Base-by-base conservation (phyloP, 73 alveolate species). In the Chromera velia region DNA sequence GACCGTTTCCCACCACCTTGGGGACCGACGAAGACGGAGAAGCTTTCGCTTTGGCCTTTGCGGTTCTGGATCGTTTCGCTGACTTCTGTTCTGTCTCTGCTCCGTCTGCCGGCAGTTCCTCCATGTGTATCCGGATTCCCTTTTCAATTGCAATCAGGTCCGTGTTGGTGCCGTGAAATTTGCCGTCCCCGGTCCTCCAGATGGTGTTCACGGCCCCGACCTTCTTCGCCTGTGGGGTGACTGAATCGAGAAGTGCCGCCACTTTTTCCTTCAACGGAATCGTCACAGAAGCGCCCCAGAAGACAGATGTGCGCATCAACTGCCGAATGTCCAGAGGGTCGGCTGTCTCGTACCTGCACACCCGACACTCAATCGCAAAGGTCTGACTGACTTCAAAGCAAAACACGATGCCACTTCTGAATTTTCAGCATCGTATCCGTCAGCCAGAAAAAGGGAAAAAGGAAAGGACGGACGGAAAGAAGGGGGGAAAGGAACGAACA, bases 231-330 rank as follows among this genome's bases (percentile, higher is more conserved):
- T 74, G 77, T 45, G 13, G 33, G 63, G 82, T 13, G n/a, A 74
- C 6, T 13, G 22, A 9, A 33, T 74, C 75, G 19, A 74, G 75
- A 28, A 28, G 63, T 1, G 75, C 77, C 34, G 63, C 63, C 18
- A 74, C 63, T 0, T 33, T 32, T 28, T 76, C 76, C 34, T 82
- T 82, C 22, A 75, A 32, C 24, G 89, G 89, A 28, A 82, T 82
- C 9, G 89, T 82, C n/a, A 82, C 76, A 10, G 76, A 40, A 19
- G 29, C 76, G 31, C 85, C 76, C 19, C 33, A 27, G 76, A 48
- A 62, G 13, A 31, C 32, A 13, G 75, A 18, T 13, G 55, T 7
- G 55, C 55, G 4, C 22, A 40, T 40, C 22, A 40, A 4, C 22
- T 4, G 22, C 55, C 13, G 22, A 13, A 40, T 13, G 55, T 4